Base-by-base conservation (phyloP, 148 eudicot genomes). In the Diospyros lotus region DNA sequence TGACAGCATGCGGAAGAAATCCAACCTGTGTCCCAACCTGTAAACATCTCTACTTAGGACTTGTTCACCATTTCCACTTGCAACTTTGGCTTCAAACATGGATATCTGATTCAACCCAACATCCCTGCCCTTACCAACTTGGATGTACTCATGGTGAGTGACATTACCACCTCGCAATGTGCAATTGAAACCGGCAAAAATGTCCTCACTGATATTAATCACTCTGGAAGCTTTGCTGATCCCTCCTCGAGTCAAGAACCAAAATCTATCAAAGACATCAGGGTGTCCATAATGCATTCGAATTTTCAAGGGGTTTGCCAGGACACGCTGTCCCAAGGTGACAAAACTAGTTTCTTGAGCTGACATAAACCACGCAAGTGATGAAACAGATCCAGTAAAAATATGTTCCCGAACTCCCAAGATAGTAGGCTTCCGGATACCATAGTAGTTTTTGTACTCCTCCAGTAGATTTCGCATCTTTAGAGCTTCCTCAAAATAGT, bases 211-310 rank as follows among this genome's bases (percentile, higher is more conserved):
- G 70, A 93, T 89, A 82, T 93, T 93, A 64, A 93, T 93, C 73
- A 89, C 93, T 76, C 89, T 82, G 5, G 98, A 93, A 68, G 97
- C 98, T 81, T 93, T 93, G 81, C 97, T 91, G 61, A 93, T 74
- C 73, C 98, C 98, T 54, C 98, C 98, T 38, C 98, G 87, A 56
- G 94, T 88, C 76, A 93, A 68, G 81, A 93, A 93, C 98, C 98
- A 93, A 79, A 93, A 91, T 74, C 97, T 87, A 79, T 93, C 94
- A 71, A 93, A 93, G 4, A 93, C 98, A 82, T 93, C 98, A 4
- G 98, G 97, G 70, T 93, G 98, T 45, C 98, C 98, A 82, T 93
- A 93, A 82, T 93, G 98, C 98, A 93, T 87, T 4, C 98, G 83
- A 50, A 93, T 80, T 82, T 93, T 93, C 87, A 93, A 76, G 46